Conservation (phyloP, 2,329 filamentous ascomycete genomes). For the Rhynchosporium secalis region DNA sequence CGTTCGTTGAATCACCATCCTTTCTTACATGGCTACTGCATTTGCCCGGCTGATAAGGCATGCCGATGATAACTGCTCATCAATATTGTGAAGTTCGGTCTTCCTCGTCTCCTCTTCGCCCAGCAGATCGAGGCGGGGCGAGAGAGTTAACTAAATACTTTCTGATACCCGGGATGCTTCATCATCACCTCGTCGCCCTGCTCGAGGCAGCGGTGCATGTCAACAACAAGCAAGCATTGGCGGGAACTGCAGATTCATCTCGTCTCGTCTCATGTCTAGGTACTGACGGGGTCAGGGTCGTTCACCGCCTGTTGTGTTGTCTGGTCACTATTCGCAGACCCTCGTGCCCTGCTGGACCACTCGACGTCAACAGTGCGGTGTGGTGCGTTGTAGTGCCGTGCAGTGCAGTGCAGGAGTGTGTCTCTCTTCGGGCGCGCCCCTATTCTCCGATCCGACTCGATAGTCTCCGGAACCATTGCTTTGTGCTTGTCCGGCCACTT, state of each 20-base stretch:
- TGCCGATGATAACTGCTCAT: background rate
- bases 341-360: conserved; percentile 7
- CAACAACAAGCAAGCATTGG: conserved; percentile 11
- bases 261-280: background rate
- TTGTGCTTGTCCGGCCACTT: background rate
- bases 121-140: conserved; percentile 8
- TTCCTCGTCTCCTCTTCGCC: background rate
- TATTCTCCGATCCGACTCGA: background rate
- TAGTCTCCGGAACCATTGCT: conserved; percentile 8
- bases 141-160: conserved; percentile 16
- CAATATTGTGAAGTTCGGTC: background rate
- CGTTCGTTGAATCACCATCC: background rate
- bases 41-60: conserved; percentile 6
- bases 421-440: background rate
- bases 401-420: background rate
- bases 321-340: conserved; percentile 14
- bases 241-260: background rate
- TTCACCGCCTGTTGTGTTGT: conserved; percentile 30
- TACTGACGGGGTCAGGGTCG: background rate
- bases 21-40: background rate
- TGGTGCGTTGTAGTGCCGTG: too few relatives aligned
- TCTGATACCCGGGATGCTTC: conserved; percentile 20
- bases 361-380: conserved; percentile 12
- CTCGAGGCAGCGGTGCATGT: conserved; percentile 18
- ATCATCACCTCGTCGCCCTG: conserved; percentile 7